phyloP scores from a whole-genome alignment of 129 eudicot species.

The Silybum marianum region DNA sequence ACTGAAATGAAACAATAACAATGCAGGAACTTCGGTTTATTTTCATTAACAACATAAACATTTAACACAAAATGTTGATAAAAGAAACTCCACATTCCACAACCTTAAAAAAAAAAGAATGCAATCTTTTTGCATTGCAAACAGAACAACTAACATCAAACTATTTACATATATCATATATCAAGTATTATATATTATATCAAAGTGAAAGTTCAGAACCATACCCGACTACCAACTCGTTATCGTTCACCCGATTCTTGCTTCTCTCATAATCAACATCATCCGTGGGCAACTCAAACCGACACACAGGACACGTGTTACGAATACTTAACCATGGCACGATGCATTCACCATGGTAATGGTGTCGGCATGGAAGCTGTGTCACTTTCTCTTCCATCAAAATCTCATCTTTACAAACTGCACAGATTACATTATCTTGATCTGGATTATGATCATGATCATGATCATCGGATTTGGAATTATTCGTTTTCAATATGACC shows the following conservation, averaged over 20 bases:
- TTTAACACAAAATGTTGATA: constrained; percentile 10
- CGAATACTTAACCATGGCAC: constrained; percentile 83
- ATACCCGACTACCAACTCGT: constrained; percentile 52
- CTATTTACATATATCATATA: constrained; percentile 27
- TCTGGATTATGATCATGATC: background rate
- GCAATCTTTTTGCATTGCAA: constrained; percentile 34
- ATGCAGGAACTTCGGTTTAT: constrained; percentile 24
- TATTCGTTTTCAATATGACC: constrained; percentile 44
- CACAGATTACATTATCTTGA: constrained; percentile 53
- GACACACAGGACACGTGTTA: constrained; percentile 95
- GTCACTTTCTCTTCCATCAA: constrained; percentile 60
- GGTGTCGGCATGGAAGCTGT: constrained; percentile 75
- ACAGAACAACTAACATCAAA: constrained; percentile 25
- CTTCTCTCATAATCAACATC: constrained; percentile 73
- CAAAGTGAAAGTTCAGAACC: constrained; percentile 57
- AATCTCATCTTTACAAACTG: constrained; percentile 88
- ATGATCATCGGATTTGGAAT: constrained; percentile 19
- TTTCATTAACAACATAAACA: constrained; percentile 22
- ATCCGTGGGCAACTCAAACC: constrained; percentile 90
- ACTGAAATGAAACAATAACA: background rate
- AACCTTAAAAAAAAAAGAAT: constrained; percentile 19
- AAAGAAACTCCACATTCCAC: constrained; percentile 22
- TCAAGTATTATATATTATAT: constrained; percentile 11
- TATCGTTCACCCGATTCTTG: constrained; percentile 42
- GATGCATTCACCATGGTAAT: constrained; percentile 86